Conservation (phyloP, 1,284 basidiomycete species). For the Hypsizygus ulmarius region DNA sequence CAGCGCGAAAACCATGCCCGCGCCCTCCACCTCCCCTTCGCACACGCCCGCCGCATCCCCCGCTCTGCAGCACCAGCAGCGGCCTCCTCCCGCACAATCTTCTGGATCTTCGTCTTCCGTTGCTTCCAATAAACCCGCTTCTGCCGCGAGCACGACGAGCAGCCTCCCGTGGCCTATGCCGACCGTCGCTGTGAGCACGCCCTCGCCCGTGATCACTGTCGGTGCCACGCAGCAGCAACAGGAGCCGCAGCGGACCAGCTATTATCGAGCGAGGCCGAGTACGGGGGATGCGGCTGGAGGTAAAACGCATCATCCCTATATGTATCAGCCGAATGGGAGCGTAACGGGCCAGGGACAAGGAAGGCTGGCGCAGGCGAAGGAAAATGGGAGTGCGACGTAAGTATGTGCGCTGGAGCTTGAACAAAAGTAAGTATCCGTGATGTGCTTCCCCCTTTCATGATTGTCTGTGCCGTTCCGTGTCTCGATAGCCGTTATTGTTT, state of each 20-base stretch:
- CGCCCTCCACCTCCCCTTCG: slow-evolving; percentile 35
- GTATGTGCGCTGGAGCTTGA: too few relatives aligned
- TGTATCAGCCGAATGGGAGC: slow-evolving; percentile 34
- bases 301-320: slow-evolving; percentile 26
- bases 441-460: too few relatives aligned
- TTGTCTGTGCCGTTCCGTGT: too few relatives aligned
- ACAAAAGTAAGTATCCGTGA: too few relatives aligned
- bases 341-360: slow-evolving; percentile 21
- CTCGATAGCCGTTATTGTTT: too few relatives aligned
- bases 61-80: slow-evolving; percentile 34
- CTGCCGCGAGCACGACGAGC: slow-evolving; percentile 16
- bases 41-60: slow-evolving; percentile 39
- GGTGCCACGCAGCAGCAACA: slow-evolving; percentile 8
- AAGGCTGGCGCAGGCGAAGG: slow-evolving; percentile 19
- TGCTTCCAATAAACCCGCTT: slow-evolving; percentile 20
- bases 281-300: slow-evolving; percentile 15
- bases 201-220: slow-evolving; percentile 27
- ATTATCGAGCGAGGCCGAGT: slow-evolving; percentile 39
- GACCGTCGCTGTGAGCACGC: slow-evolving; percentile 37
- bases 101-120: slow-evolving; percentile 19
- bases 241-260: slow-evolving; percentile 37
- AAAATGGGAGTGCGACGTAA: too few relatives aligned
- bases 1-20: slow-evolving; percentile 18
- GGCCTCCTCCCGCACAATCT: slow-evolving; percentile 32
- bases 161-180: slow-evolving; percentile 45